phyloP scores from a whole-genome alignment of 176 grass and related monocot genomes.

The Areca catechu region DNA sequence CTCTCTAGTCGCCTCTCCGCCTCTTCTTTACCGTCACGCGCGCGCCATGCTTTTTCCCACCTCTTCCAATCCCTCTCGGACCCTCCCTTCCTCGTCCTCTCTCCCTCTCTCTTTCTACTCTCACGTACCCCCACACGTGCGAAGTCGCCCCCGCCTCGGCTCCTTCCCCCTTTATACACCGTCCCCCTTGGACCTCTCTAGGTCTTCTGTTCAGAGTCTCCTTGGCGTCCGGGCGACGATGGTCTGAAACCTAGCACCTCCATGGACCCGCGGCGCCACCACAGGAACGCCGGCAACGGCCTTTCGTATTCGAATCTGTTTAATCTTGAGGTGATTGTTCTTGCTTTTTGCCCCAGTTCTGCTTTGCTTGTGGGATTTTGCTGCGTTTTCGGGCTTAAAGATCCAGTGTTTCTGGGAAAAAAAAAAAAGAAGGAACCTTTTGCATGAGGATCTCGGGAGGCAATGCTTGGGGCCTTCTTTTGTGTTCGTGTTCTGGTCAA shows the following conservation, averaged over 20 bases:
- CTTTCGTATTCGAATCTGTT: conserved; percentile 75
- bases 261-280: conserved; percentile 69
- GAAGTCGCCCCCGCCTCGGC: conserved; percentile 13
- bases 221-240: not conserved
- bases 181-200: conserved; percentile 14
- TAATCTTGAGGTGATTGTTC: conserved; percentile 62
- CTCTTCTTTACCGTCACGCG: too few relatives aligned
- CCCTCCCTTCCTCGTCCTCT: not conserved
- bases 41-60: conserved; percentile 19
- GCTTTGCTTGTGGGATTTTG: not conserved
- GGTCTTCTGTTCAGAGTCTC: conserved; percentile 16
- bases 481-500: too few relatives aligned
- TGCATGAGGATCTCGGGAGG: too few relatives aligned
- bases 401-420: not conserved
- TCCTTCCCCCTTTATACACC: conserved; percentile 12
- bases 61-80: not conserved
- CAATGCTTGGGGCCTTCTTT: too few relatives aligned
- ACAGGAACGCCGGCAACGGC: conserved; percentile 25
- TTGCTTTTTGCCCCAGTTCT: not conserved
- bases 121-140: conserved; percentile 23
- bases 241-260: not conserved
- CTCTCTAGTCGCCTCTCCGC: too few relatives aligned
- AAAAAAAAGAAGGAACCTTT: not conserved
- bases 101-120: conserved; percentile 16
- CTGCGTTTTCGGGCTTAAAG: conserved; percentile 1